These are phyloP conservation scores for Penicillium angulare DNA, from an alignment of 495 filamentous ascomycete species.

Conservation along the genomic window DNA sequence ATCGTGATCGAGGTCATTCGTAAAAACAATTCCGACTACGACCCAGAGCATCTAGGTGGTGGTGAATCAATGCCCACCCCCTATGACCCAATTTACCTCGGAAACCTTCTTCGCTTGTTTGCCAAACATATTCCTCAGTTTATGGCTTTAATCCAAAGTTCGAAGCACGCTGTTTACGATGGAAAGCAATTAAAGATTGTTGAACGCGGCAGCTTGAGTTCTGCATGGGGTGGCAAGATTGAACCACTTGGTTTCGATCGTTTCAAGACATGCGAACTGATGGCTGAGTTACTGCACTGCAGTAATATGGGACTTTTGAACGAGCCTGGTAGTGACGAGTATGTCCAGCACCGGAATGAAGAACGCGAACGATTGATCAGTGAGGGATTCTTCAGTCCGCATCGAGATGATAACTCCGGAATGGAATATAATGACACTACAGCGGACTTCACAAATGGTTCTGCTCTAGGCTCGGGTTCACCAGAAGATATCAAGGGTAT, in stretches of 20 bases:
- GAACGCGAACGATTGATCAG: conserved; percentile 76
- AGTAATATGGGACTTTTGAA: conserved; percentile 99
- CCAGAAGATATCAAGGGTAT: conserved; percentile 49
- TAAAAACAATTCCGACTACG: conserved; percentile 99
- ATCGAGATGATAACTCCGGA: conserved; percentile 38
- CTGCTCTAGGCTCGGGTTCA: conserved; percentile 34
- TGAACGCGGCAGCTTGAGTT: conserved; percentile 65
- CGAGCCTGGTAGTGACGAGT: conserved; percentile 84
- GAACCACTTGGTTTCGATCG: conserved; percentile 96
- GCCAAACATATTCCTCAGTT: conserved; percentile 92
- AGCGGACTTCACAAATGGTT: conserved; percentile 40
- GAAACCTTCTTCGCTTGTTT: conserved; percentile 86
- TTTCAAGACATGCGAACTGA: conserved; percentile 98
- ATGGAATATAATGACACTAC: conserved; percentile 52
- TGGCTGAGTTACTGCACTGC: conserved; percentile 97
- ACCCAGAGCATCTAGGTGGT: conserved; percentile 79
- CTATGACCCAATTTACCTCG: conserved; percentile 95
- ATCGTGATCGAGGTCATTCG: conserved; percentile 98
- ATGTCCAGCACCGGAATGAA: conserved; percentile 75
- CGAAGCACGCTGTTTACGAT: conserved; percentile 58
- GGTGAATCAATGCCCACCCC: conserved; percentile 74
- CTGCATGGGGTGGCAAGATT: conserved; percentile 85
- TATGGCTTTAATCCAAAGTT: conserved; percentile 79
- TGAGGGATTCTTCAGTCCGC: conserved; percentile 55
- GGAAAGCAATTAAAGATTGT: conserved; percentile 58